A percentile compares a stretch with the other conserved stretches of the same genome.
Conservation (phyloP, 1,284 basidiomycete genomes). For the Pyrrhoderma lamaoense region DNA sequence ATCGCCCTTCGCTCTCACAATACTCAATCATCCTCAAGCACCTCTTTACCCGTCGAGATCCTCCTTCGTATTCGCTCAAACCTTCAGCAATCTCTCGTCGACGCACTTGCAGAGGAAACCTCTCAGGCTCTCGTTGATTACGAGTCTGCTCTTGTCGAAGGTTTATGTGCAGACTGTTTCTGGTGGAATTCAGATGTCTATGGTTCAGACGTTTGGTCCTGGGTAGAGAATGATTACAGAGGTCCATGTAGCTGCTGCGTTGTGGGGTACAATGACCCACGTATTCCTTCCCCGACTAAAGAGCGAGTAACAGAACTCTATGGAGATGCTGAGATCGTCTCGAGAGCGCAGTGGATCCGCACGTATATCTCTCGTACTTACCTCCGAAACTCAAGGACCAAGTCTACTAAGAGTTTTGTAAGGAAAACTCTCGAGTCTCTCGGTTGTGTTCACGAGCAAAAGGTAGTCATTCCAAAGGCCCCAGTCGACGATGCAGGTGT, state of each 20-base stretch:
- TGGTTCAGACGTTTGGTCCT: conserved; percentile 40
- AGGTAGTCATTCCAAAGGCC: background rate
- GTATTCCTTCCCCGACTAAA: conserved; percentile 11
- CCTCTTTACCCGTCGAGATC: conserved; percentile 39
- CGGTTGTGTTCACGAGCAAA: background rate
- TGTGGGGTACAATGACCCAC: conserved; percentile 11
- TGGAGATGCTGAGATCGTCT: conserved; percentile 10
- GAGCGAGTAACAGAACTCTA: conserved; percentile 3
- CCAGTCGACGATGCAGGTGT: background rate
- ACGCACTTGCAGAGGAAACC: conserved; percentile 30
- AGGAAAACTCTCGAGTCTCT: background rate
- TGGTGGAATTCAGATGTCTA: conserved; percentile 42
- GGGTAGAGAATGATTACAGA: conserved; percentile 24
- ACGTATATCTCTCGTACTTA: conserved; percentile 15
- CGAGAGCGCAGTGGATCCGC: conserved; percentile 20
- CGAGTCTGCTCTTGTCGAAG: conserved; percentile 33
- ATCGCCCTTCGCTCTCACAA: conserved; percentile 17
- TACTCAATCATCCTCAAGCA: background rate
- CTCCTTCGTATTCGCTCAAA: conserved; percentile 37
- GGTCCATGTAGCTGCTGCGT: conserved; percentile 19
- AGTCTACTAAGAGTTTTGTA: background rate
- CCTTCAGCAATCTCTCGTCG: conserved; percentile 32
- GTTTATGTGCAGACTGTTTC: conserved; percentile 40
- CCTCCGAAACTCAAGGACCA: background rate
- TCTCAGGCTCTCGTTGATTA: conserved; percentile 33